These are phyloP conservation scores for Thermomyces lanuginosus DNA, from an alignment of 2,329 filamentous ascomycete species.

Conservation along the genomic window DNA sequence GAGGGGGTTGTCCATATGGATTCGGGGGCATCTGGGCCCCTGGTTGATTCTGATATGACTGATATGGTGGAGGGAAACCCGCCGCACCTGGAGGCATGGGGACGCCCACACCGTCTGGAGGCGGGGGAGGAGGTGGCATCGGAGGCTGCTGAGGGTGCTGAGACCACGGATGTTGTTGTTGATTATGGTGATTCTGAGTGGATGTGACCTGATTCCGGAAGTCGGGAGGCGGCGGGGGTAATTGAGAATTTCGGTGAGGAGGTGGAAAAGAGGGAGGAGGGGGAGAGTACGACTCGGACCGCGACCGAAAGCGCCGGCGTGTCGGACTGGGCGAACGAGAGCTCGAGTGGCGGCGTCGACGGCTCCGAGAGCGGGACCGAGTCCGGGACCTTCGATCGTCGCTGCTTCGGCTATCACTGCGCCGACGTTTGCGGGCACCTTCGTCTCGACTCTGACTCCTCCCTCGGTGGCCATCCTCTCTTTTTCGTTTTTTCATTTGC, in stretches of 20 bases:
- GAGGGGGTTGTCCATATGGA: constrained; percentile 17
- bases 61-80: constrained; percentile 5
- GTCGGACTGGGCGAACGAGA: constrained; percentile 15
- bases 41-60: constrained; percentile 6
- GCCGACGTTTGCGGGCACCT: constrained; percentile 21
- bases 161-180: too few species aligned
- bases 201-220: constrained; percentile 4
- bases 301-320: constrained; percentile 11
- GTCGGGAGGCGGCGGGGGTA: constrained; percentile 6
- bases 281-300: constrained; percentile 19
- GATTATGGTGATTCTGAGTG: constrained; percentile 4
- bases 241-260: constrained; percentile 6
- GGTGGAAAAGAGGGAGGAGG: constrained; percentile 8
- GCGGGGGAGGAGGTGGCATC: constrained; percentile 17
- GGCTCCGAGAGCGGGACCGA: constrained; percentile 14
- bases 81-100: constrained; percentile 8
- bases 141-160: too few species aligned
- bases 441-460: constrained; percentile 28
- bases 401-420: constrained; percentile 21
- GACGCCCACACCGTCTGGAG: constrained; percentile 5
- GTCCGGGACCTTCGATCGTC: constrained; percentile 15
- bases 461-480: constrained; percentile 17
- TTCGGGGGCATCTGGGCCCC: constrained; percentile 17
- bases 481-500: constrained; percentile 48
- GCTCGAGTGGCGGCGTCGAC: constrained; percentile 10